phyloP scores from a whole-genome alignment of 1,284 basidiomycete genomes.

The Cryptococcus deneoformans region DNA sequence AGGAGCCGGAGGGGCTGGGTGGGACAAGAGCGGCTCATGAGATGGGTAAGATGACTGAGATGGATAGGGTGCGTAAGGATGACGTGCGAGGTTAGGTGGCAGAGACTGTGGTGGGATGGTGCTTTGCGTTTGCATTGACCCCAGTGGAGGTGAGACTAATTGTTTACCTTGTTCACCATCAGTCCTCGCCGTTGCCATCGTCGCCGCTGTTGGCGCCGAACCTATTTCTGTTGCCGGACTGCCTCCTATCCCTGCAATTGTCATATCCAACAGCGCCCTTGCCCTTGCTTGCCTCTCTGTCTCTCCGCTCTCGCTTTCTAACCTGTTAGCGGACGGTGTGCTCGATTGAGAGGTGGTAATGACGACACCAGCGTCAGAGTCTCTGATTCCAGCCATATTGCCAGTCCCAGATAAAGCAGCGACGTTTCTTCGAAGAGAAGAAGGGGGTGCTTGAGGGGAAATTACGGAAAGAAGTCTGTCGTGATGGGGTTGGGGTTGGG shows the following conservation, averaged over 20 bases:
- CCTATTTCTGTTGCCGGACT: not conserved
- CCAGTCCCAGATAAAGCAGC: not conserved
- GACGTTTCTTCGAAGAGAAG: not conserved
- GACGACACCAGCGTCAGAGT: not conserved
- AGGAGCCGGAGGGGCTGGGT: not conserved
- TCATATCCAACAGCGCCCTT: conserved; percentile 31
- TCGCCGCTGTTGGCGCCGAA: not conserved
- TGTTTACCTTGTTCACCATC: not conserved
- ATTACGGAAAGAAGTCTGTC: conserved; percentile 25
- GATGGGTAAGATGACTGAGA: not conserved
- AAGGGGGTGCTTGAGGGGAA: conserved; percentile 11
- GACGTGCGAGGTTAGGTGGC: not conserved
- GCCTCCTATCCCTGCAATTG: conserved; percentile 17
- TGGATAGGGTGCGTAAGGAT: not conserved
- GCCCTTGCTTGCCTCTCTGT: conserved; percentile 23
- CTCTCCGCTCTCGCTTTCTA: conserved; percentile 6
- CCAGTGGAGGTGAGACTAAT: not conserved
- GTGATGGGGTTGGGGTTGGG: conserved; percentile 29
- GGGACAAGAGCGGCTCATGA: not conserved
- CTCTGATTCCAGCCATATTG: not conserved
- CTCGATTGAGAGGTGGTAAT: not conserved
- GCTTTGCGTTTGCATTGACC: not conserved
- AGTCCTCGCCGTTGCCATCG: not conserved
- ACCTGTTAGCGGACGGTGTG: not conserved
- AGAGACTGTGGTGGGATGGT: not conserved